phyloP scores from a whole-genome alignment of 2,329 filamentous ascomycete species.

The Aplosporella prunicola region DNA sequence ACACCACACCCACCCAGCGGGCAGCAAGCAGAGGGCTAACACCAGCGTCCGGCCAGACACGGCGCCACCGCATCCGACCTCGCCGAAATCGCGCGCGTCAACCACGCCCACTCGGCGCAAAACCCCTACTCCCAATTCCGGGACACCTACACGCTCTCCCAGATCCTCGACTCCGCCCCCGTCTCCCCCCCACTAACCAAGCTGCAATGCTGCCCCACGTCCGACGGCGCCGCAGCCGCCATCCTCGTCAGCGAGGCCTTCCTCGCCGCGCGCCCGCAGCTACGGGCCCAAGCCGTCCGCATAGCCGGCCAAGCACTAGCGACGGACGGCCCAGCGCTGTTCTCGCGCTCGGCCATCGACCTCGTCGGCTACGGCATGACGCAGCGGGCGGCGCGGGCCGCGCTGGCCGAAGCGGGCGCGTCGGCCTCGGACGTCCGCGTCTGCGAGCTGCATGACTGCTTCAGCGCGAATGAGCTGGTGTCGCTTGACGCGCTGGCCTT shows the following conservation, averaged over 20 bases:
- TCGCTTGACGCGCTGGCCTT: conserved; percentile 80
- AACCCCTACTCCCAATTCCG: conserved; percentile 99
- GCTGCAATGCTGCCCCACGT: conserved; percentile 97
- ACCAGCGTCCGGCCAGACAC: conserved; percentile 47
- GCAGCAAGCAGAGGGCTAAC: background rate
- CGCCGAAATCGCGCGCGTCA: conserved; percentile 85
- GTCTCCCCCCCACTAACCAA: conserved; percentile 87
- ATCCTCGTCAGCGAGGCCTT: conserved; percentile 84
- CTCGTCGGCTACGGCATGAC: conserved; percentile 86
- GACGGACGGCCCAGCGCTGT: conserved; percentile 74
- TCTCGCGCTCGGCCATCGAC: conserved; percentile 73
- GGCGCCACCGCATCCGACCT: conserved; percentile 80
- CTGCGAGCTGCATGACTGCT: conserved; percentile 93
- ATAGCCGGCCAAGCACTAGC: conserved; percentile 81
- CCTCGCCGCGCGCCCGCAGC: conserved; percentile 72
- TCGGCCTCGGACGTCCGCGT: conserved; percentile 63
- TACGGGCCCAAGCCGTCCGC: conserved; percentile 72
- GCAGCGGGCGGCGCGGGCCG: conserved; percentile 56
- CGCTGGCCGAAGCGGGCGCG: conserved; percentile 64
- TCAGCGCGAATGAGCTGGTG: conserved; percentile 90
- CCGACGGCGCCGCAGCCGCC: conserved; percentile 81
- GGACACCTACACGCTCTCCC: conserved; percentile 78
- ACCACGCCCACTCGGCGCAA: conserved; percentile 80
- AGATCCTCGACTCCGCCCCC: conserved; percentile 65
- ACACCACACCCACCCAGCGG: background rate